Evolutionary conservation across 2,329 filamentous ascomycete genomes (phyloP), one percentile per base, ranked within the genome.

Genomic region (Penicillium sp.): DNA sequence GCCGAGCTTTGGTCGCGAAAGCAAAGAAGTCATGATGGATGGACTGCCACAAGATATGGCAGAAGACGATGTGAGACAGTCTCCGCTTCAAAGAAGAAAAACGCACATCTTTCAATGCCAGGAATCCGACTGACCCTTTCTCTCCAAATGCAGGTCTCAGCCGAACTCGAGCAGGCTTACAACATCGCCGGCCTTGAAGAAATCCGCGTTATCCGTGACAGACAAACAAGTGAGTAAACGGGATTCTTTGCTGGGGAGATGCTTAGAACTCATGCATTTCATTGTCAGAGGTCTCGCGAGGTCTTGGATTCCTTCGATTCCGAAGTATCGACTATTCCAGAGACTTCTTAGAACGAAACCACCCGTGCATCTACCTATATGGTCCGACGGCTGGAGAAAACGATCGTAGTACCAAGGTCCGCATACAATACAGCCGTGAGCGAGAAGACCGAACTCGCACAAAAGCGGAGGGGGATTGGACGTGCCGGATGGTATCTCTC

Each of bases 251-350:
- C 21, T n/a, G 5, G 2, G 24, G 3, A n/a, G 8, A 12, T 3
- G 21, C 20, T 36, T 7, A 23, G 34, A 9, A 13, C 33, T 36
- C 15, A 49, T 36, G 1, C n/a, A 41, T 49, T 23, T 15, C 45
- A 17, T 36, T 24, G 10, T 5, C 17, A 84, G 82, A 80, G 57
- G 66, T 77, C 54, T 83, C 82, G 21, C 76, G 81, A 52, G 75
- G 78, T 54, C 78, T 84, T 63, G 82, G 80, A 3, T 84, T 84
- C 66, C 75, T 82, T 33, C 77, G 79, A 52, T 84, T 84, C 60
- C 65, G 68, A 29, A 75, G 74, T 20, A 52, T 83, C 23, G 69
- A 75, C 26, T 74, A 77, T 47, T 79, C 82, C 30, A 76, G 74
- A 52, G 70, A 68, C n/a, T 84, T 84, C 54, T 62, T 84, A 46